Base-by-base conservation (phyloP, 129 eudicot genomes). In the Helianthus tuberosus region DNA sequence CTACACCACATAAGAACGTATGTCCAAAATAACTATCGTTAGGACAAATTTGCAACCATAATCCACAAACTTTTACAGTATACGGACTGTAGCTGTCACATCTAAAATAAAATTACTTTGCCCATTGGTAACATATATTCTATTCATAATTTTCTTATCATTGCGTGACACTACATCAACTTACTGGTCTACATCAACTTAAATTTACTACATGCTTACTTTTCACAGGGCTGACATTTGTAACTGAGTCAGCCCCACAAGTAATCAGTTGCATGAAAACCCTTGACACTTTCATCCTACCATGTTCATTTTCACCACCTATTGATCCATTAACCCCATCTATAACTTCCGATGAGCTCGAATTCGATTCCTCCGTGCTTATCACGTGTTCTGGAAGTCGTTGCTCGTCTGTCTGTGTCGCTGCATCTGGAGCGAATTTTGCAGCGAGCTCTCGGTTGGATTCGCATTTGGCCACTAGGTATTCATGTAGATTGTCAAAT, bases 341-440 rank as follows among this genome's bases (percentile, higher is more conserved):
- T 32, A 81, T 52, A 44, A 75, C 69, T 29, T 74, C 86, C 11
- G 89, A 85, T 13, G 89, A 85, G 58, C 84, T 82, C 36, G 80
- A 75, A 53, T 81, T 67, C 53, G 84, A 85, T 3, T 78, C 89
- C 1, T 70, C 84, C 6, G 20, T 64, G n/a, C 69, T 68, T 23
- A 74, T 50, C 43, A 64, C 79, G 7, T 64, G 55, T 3, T 38
- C 51, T 43, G 11, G 61, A 3, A 36, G n/a, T 36, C 15, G 15
- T 69, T n/a, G 52, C 71, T 75, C 86, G 39, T 41, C 77, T 0
- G 68, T 84, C 66, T 75, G 84, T 0, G 71, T 61, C 11, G 79
- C 84, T 13, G 58, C 75, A 53, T 75, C 75, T 10, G 76, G 54
- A 20, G 73, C 80, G 48, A 53, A 67, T 6, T 68, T 72, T 13